Evolutionary conservation across 139 green algal genomes (phyloP), one percentile per base, ranked within the genome.

Genomic region (Raphidocelis subcapitata): DNA sequence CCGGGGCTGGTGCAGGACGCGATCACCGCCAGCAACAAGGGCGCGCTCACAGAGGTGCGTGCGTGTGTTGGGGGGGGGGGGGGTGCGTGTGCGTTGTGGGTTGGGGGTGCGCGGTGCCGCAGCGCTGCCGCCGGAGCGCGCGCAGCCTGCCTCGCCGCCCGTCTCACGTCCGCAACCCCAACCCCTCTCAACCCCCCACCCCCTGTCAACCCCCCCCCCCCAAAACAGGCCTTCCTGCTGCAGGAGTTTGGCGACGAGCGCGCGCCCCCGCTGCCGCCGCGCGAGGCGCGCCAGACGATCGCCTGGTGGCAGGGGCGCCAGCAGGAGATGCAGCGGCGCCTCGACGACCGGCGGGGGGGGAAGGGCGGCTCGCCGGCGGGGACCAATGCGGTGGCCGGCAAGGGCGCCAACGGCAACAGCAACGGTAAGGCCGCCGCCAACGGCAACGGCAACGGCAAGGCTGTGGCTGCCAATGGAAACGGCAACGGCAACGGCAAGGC

Each of bases 231-330:
- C 0, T 75, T 89, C 63, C 80, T 96, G 4, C 59, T 72, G 79
- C 57, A 65, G 32, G 72, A 72, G 54, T 46, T 74, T 75, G 56
- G 65, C 55, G 67, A 36, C 35, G 62, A 81, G 35, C 74, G 79
- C 47, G 49, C 36, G 8, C 29, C 59, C 5, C 52, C 62, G 15
- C 23, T 46, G 36, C 60, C 79, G 1, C 61, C 73, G 0, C 63
- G 75, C 15, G 76, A 87, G 24, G 72, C 82, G 35, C 77, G 62
- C 46, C 68, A 68, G 62, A 97, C 92, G 36, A 89, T 97, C 49
- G 80, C 81, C 8, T 97, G 92, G 92, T 97, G 91, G 91, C 76
- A 89, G 71, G 57, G 72, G 21, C 83, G 91, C 23, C 86, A 96
- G 82, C 35, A 20, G 4, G 52, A 65, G 15, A 26, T 73, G 3